Evolutionary conservation across 176 grass and related monocot species (phyloP).

Genomic region (Pontederia paniculata): DNA sequence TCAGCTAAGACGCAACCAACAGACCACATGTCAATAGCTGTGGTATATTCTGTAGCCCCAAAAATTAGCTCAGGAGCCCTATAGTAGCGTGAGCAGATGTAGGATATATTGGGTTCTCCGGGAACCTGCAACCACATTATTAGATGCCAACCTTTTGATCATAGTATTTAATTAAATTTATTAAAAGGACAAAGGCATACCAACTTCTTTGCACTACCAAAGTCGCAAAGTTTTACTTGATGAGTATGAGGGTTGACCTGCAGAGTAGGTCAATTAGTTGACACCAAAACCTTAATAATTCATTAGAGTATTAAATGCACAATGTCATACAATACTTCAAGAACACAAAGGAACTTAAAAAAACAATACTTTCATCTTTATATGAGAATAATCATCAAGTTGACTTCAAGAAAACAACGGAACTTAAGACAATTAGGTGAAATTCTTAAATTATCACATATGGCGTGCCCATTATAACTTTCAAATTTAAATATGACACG

Average conservation of each 20-base stretch:
- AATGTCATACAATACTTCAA: too few relatives aligned
- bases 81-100: constrained; percentile 20
- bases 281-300: background rate
- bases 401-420: too few relatives aligned
- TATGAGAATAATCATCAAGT: too few relatives aligned
- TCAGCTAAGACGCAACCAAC: constrained; percentile 14
- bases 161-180: too few relatives aligned
- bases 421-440: too few relatives aligned
- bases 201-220: constrained; percentile 20
- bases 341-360: too few relatives aligned
- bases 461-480: too few relatives aligned
- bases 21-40: constrained; percentile 19
- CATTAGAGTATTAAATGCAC: too few relatives aligned
- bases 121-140: constrained; percentile 1
- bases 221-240: constrained; percentile 22
- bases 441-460: too few relatives aligned
- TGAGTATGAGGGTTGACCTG: constrained; percentile 19
- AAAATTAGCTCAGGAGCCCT: constrained; percentile 19
- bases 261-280: background rate
- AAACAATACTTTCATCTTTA: too few relatives aligned
- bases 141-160: background rate
- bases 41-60: constrained; percentile 16
- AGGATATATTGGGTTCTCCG: constrained; percentile 16
- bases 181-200: background rate
- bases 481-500: too few relatives aligned